phyloP scores from a whole-genome alignment of 129 eudicot species.

The carrot (Daucus carota) region DH1_v3.0 NC_030381.2:48516001-48516500 shows the following conservation, averaged over 20 bases:
- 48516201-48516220: conserved; percentile 14
- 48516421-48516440: neutral
- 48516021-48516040: conserved; percentile 17
- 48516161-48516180: conserved; percentile 21
- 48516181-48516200: conserved; percentile 17
- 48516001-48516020: conserved; percentile 16
- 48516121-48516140: conserved; percentile 19
- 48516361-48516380: conserved; percentile 36
- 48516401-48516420: conserved; percentile 29
- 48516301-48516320: conserved; percentile 34
- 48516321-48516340: conserved; percentile 20
- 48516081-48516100: conserved; percentile 20
- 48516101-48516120: conserved; percentile 14
- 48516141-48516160: conserved; percentile 12
- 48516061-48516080: conserved; percentile 19
- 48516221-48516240: conserved; percentile 20
- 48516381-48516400: conserved; percentile 44
- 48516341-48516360: conserved; percentile 27
- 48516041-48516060: conserved; percentile 17
- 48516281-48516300: conserved; percentile 16
- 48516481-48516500: neutral
- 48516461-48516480: neutral
- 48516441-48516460: neutral
- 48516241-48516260: conserved; percentile 13
- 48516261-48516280: conserved; percentile 11